Percentiles rank a stretch among this genome's conserved stretches.
Conservation (phyloP, 441 rosid genomes). For the Gossypium davidsonii region DNA sequence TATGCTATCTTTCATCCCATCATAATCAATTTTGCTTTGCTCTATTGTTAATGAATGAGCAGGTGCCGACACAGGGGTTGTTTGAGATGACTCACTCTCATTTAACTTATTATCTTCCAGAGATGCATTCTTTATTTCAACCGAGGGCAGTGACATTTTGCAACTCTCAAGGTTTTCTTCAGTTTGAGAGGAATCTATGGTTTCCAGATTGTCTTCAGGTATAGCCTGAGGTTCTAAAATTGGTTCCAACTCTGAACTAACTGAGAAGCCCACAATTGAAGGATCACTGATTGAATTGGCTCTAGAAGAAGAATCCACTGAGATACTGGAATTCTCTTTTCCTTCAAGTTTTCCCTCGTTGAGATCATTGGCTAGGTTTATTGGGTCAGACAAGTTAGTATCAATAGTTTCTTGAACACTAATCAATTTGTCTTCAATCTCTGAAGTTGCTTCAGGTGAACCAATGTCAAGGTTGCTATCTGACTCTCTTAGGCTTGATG, state of each 20-base stretch:
- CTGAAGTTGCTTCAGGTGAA: slow-evolving; percentile 26
- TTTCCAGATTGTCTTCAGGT: slow-evolving; percentile 26
- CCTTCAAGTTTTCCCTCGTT: slow-evolving; percentile 25
- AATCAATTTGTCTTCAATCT: slow-evolving; percentile 23
- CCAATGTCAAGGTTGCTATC: slow-evolving; percentile 16
- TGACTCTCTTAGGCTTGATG: slow-evolving; percentile 18
- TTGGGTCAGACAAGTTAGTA: slow-evolving; percentile 23
- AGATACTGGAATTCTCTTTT: slow-evolving; percentile 19
- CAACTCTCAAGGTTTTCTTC: slow-evolving; percentile 35
- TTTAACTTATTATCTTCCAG: slow-evolving; percentile 28
- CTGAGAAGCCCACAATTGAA: slow-evolving; percentile 25
- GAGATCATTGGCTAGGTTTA: slow-evolving; percentile 22
- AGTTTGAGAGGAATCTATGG: slow-evolving; percentile 20
- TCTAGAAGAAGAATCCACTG: slow-evolving; percentile 29
- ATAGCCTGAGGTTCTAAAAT: slow-evolving; percentile 28
- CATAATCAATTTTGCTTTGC: slow-evolving; percentile 26
- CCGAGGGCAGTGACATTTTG: slow-evolving; percentile 25
- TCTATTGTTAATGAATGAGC: slow-evolving; percentile 29
- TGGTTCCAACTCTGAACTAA: slow-evolving; percentile 31
- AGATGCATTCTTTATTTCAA: slow-evolving; percentile 31
- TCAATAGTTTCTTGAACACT: slow-evolving; percentile 20
- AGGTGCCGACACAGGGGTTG: slow-evolving; percentile 30
- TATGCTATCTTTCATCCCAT: slow-evolving; percentile 24
- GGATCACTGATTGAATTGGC: slow-evolving; percentile 25
- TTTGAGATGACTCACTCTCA: slow-evolving; percentile 32